Percentiles rank a stretch among this genome's conserved stretches.
phyloP scores from a whole-genome alignment of 1,284 basidiomycete genomes.

The Abortiporus biennis region DNA sequence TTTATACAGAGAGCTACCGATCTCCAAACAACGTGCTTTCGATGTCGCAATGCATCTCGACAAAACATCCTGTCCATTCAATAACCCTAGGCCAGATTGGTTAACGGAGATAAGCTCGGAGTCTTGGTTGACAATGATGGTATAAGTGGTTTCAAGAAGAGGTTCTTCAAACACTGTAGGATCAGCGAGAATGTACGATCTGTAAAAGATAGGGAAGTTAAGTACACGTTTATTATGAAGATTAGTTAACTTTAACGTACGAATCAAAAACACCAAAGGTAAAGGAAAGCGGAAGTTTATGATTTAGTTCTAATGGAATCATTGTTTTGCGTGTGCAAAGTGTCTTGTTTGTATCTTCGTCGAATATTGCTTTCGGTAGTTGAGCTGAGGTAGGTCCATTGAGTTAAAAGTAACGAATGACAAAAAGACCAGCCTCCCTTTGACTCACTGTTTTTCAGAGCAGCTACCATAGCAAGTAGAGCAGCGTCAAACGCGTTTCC shows the following conservation, averaged over 20 bases:
- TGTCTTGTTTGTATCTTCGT: constrained; percentile 63
- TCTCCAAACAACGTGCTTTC: constrained; percentile 26
- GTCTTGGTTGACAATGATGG: constrained; percentile 55
- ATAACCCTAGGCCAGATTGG: constrained; percentile 47
- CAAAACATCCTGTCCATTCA: constrained; percentile 31
- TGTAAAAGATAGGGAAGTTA: constrained; percentile 18
- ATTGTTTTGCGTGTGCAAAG: constrained; percentile 56
- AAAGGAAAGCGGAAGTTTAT: constrained; percentile 50
- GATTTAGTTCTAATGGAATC: constrained; percentile 38
- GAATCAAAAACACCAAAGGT: constrained; percentile 83
- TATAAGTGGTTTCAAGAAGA: constrained; percentile 66
- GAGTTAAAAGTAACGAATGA: too few species aligned
- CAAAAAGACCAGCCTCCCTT: neutral
- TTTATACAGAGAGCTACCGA: too few species aligned
- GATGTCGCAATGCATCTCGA: constrained; percentile 41
- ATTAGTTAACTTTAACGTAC: constrained; percentile 34
- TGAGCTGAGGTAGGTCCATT: constrained; percentile 47
- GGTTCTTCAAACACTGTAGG: constrained; percentile 90
- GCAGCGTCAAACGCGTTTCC: constrained; percentile 93
- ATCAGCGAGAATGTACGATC: constrained; percentile 71
- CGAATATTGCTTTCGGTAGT: constrained; percentile 69
- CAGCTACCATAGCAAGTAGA: constrained; percentile 82
- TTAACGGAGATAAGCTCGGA: constrained; percentile 50
- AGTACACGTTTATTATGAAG: neutral
- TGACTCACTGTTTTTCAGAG: constrained; percentile 78